Evolutionary conservation across 164 flowering plant species (phyloP), one percentile per base, ranked within the genome.

Genomic region (Euptelea pleiosperma): DNA sequence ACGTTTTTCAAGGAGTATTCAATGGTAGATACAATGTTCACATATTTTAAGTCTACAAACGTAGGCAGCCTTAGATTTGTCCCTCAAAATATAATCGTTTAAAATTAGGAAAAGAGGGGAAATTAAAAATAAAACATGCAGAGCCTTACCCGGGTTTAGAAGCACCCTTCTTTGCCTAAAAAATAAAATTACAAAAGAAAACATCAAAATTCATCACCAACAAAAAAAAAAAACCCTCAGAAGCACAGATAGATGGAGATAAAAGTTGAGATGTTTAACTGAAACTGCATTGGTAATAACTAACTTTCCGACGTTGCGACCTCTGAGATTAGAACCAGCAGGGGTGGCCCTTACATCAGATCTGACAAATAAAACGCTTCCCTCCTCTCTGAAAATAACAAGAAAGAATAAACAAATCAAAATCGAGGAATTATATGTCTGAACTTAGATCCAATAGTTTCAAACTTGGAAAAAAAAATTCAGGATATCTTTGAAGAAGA

Each of bases 271-370:
- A 56, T 10, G 49, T 24, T 52, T 76, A 60, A 84, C 87, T 59
- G 81, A 85, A 72, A 80, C 90, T 14, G 83, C 90, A 75, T 74
- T 73, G 11, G 78, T 53, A n/a, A n/a, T n/a, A 19, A 71, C 56
- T 58, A 82, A 56, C 15, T 67, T 70, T 12, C 63, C 55, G 15
- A 59, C 49, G 60, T 63, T 57, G 49, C 63, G 63, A 52, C 47
- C 57, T 48, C 59, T 60, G 2, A 22, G 18, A 41, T 56, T 70
- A 48, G 61, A 59, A 51, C 58, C 63, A 22, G 31, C 22, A 29
- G 45, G 46, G 52, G 59, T 37, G 15, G 41, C 37, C 50, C 57
- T 67, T 34, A 72, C 77, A 57, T 70, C 78, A 55, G 83, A 77
- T 75, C 80, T n/a, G n/a, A n/a, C n/a, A n/a, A n/a, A n/a, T n/a